Evolutionary conservation across 805 yeast species (phyloP), one percentile per base, ranked within the genome.

Genomic region (Lipomyces spencermartinsiae): DNA sequence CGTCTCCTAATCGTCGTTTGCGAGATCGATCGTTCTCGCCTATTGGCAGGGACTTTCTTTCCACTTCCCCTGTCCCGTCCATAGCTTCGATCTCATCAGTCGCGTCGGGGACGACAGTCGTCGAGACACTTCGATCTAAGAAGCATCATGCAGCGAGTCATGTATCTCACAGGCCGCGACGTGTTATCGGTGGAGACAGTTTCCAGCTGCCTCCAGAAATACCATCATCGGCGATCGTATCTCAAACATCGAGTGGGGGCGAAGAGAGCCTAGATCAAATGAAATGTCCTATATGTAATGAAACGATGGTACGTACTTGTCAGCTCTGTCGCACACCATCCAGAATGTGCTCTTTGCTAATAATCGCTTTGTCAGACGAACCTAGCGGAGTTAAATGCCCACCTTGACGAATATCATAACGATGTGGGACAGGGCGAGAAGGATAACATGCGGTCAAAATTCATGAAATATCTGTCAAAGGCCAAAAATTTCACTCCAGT

Each of bases 231-330:
- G 8, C 54, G n/a, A n/a, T 53, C 19, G 49, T 46, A 14, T 14
- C 64, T 22, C 22, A 53, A 9, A 39, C 6, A 19, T 29, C 34
- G 49, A 25, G 56, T 29, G 55, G 62, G 56, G 39, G 22, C 14
- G 46, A 29, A 43, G 56, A 29, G 16, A 19, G 46, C 56, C 34
- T 10, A 43, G 49, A 67, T 19, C 35, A 25, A 10, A 61, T 76
- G 16, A 39, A 62, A 19, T 92, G 97, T 74, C 97, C 97, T 1
- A 88, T 92, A 0, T 92, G 97, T 74, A 77, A 80, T 14, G 89
- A 87, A 66, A 60, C 77, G 1, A 87, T 89, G 88, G 77, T 85
- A 6, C 5, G 66, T 55, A 8, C 4, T 35, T 39, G 10, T 5
- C 49, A 4, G 22, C 12, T 3, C 8, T 63, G 56, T 54, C 7